Conservation (phyloP, 2,329 filamentous ascomycete species). For the Coniochaeta prunicola region DNA sequence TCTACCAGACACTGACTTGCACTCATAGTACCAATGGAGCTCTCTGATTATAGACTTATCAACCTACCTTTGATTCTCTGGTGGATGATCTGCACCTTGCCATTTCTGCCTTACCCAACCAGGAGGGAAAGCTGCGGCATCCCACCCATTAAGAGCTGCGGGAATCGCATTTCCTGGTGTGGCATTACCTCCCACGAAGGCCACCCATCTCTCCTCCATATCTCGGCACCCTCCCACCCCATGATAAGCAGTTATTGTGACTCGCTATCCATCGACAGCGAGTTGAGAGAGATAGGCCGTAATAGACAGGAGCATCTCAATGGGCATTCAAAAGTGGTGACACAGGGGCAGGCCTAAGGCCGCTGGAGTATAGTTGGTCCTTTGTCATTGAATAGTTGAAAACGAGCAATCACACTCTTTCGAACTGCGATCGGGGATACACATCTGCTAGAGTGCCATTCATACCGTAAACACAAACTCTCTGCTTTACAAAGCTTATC, state of each 20-base stretch:
- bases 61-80: background rate
- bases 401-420: background rate
- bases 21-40: too few species aligned
- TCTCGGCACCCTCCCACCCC: background rate
- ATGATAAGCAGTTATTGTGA: background rate
- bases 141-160: background rate
- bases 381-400: background rate
- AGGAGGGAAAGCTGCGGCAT: background rate
- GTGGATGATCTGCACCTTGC: background rate
- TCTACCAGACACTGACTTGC: too few species aligned
- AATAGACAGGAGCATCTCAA: background rate
- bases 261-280: background rate
- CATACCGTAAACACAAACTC: too few species aligned
- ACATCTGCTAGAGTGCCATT: too few species aligned
- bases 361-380: background rate
- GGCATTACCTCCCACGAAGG: background rate
- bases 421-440: background rate
- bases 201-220: background rate
- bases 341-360: background rate
- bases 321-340: background rate
- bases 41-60: background rate
- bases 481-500: too few species aligned
- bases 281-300: background rate
- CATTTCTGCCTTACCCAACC: conserved; percentile 1
- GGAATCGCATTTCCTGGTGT: background rate